Evolutionary conservation across 148 eudicot species (phyloP).

Genomic region (Pouteria glomerata): DNA sequence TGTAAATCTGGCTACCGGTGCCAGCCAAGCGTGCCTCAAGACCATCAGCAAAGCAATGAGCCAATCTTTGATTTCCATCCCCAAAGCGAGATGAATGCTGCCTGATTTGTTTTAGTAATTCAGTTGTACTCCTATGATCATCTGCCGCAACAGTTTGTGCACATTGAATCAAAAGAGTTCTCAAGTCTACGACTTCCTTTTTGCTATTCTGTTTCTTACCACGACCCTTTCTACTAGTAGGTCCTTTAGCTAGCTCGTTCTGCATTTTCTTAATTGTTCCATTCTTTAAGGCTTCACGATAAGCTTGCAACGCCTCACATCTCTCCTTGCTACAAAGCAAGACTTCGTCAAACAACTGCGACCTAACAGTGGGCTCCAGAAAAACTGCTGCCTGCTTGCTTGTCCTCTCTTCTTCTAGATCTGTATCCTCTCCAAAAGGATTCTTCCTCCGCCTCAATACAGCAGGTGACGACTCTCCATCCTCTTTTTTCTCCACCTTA

Average conservation of each 20-base stretch:
- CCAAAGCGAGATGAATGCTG: constrained; percentile 56
- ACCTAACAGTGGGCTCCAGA: constrained; percentile 32
- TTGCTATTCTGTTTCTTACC: constrained; percentile 30
- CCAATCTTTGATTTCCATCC: constrained; percentile 60
- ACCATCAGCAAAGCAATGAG: constrained; percentile 57
- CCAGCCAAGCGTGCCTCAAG: constrained; percentile 71
- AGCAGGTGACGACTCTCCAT: constrained; percentile 1
- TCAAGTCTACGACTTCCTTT: constrained; percentile 52
- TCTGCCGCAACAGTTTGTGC: constrained; percentile 64
- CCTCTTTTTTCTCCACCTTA: constrained; percentile 13
- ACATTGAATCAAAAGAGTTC: constrained; percentile 53
- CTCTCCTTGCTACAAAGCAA: constrained; percentile 41
- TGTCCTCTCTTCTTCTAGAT: constrained; percentile 41
- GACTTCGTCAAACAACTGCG: constrained; percentile 49
- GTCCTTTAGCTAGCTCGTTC: constrained; percentile 19
- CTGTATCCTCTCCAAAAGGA: constrained; percentile 16
- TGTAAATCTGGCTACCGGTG: constrained; percentile 54
- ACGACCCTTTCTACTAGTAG: constrained; percentile 34
- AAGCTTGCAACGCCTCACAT: constrained; percentile 25
- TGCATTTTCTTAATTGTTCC: constrained; percentile 24
- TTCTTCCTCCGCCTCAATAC: constrained; percentile 34
- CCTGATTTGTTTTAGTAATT: constrained; percentile 46
- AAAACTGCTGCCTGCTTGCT: constrained; percentile 44
- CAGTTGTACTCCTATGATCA: constrained; percentile 42
- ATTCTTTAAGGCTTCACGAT: constrained; percentile 25